phyloP scores from a whole-genome alignment of 2,329 filamentous ascomycete genomes.

The Claviceps arundinis region DNA sequence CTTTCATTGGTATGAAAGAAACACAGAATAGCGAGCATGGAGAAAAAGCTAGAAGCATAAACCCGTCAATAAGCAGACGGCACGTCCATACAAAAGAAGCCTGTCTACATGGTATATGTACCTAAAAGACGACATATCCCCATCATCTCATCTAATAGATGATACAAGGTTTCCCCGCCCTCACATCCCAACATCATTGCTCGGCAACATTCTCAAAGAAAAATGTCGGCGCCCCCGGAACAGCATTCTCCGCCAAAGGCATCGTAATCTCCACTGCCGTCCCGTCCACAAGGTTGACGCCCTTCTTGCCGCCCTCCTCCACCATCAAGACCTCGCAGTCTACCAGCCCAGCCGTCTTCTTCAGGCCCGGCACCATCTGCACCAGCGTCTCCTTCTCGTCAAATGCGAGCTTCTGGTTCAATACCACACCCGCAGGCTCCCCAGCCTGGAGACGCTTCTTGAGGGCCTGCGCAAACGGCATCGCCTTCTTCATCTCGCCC shows the following conservation, averaged over 20 bases:
- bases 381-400: constrained; percentile 65
- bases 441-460: constrained; percentile 71
- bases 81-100: background rate
- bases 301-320: constrained; percentile 55
- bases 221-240: constrained; percentile 73
- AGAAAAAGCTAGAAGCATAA: too few relatives aligned
- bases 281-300: constrained; percentile 37
- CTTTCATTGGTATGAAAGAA: too few relatives aligned
- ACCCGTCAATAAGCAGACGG: too few relatives aligned
- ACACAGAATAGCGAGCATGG: too few relatives aligned
- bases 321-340: constrained; percentile 61
- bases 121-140: background rate
- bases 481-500: constrained; percentile 89
- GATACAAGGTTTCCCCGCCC: background rate
- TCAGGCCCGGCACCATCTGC: constrained; percentile 69
- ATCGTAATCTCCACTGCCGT: constrained; percentile 44
- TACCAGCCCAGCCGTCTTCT: constrained; percentile 57
- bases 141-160: background rate
- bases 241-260: constrained; percentile 54
- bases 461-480: constrained; percentile 84
- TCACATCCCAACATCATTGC: background rate
- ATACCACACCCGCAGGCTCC: constrained; percentile 52
- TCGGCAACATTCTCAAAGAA: constrained; percentile 63
- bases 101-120: too few relatives aligned
- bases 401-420: constrained; percentile 76